Percentiles rank a stretch among this genome's conserved stretches.
phyloP scores from a whole-genome alignment of 148 eudicot genomes.

The Polygonum maritimum region DNA sequence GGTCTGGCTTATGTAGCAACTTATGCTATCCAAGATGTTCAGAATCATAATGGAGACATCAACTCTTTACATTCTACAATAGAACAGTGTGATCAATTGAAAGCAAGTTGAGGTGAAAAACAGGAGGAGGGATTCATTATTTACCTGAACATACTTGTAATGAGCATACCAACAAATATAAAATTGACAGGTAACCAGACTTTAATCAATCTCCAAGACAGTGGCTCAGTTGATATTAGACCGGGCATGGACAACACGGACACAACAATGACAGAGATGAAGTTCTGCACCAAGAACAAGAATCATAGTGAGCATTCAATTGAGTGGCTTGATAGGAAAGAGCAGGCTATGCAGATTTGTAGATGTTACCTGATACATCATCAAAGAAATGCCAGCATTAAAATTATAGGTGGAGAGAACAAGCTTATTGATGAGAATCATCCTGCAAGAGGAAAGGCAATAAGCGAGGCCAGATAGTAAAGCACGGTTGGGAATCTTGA shows the following conservation, averaged over 20 bases:
- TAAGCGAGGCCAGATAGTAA: constrained; percentile 84
- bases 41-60: background rate
- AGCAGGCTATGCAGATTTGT: background rate
- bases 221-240: constrained; percentile 75
- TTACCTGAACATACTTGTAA: constrained; percentile 98
- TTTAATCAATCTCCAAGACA: constrained; percentile 86
- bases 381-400: constrained; percentile 92
- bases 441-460: constrained; percentile 91
- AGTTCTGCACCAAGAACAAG: constrained; percentile 55
- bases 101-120: too few species aligned
- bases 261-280: constrained; percentile 73
- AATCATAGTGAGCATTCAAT: background rate
- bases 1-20: too few species aligned
- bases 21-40: background rate
- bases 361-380: constrained; percentile 83
- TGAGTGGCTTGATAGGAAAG: too few species aligned
- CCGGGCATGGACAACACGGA: constrained; percentile 45
- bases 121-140: too few species aligned
- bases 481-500: constrained; percentile 57
- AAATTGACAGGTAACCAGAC: constrained; percentile 92
- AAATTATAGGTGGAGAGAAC: constrained; percentile 92
- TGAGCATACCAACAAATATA: constrained; percentile 93
- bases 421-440: constrained; percentile 89
- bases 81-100: too few species aligned
- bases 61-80: background rate